Evolutionary conservation across 2,329 filamentous ascomycete species (phyloP).

Genomic region (Aspergillus jensenii): DNA sequence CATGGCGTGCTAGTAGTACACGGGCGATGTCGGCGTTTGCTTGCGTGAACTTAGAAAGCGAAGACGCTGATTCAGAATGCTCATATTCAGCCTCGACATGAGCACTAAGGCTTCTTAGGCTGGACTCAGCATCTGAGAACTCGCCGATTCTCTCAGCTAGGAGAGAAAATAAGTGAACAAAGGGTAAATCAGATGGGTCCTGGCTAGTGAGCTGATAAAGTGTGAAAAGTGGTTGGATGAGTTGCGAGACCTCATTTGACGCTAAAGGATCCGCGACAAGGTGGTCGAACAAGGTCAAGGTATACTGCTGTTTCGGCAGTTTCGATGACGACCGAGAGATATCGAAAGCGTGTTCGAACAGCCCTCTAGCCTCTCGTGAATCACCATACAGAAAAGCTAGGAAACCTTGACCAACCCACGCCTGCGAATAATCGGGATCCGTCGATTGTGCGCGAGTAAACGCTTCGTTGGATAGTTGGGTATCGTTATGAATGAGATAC

Average conservation of each 20-base stretch:
- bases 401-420: slow-evolving; percentile 91
- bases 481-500: slow-evolving; percentile 79
- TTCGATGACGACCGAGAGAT: slow-evolving; percentile 77
- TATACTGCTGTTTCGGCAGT: slow-evolving; percentile 75
- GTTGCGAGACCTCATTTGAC: slow-evolving; percentile 56
- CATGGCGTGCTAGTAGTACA: slow-evolving; percentile 69
- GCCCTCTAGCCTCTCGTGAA: slow-evolving; percentile 70
- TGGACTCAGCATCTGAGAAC: slow-evolving; percentile 60
- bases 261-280: slow-evolving; percentile 59
- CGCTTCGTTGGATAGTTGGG: slow-evolving; percentile 81
- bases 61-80: slow-evolving; percentile 70
- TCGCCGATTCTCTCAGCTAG: slow-evolving; percentile 80
- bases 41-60: slow-evolving; percentile 74
- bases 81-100: slow-evolving; percentile 81
- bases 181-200: slow-evolving; percentile 67
- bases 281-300: slow-evolving; percentile 78
- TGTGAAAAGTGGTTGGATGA: slow-evolving; percentile 86
- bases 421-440: slow-evolving; percentile 89
- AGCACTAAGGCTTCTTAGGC: slow-evolving; percentile 66
- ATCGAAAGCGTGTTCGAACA: slow-evolving; percentile 94
- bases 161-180: slow-evolving; percentile 74
- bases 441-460: slow-evolving; percentile 90
- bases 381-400: slow-evolving; percentile 77
- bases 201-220: slow-evolving; percentile 77
- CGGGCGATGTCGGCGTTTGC: slow-evolving; percentile 85